phyloP scores from a whole-genome alignment of 345 rosid species.

The Populus ilicifolia region DNA sequence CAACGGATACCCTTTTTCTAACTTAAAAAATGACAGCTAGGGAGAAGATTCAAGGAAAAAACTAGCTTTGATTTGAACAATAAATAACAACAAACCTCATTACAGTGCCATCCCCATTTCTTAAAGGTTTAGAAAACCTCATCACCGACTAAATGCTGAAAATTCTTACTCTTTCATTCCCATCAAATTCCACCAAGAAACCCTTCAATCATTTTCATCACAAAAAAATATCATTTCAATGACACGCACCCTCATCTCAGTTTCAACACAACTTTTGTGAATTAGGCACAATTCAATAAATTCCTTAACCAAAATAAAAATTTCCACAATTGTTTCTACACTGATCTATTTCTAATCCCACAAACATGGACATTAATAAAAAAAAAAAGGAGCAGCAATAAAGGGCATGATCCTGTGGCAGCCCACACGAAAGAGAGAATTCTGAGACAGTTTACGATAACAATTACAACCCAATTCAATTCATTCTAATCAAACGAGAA shows the following conservation, averaged over 20 bases:
- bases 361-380: neutral
- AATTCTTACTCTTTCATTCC: neutral
- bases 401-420: neutral
- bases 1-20: neutral
- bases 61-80: neutral
- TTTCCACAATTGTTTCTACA: neutral
- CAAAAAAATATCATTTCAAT: no score
- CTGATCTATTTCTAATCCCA: neutral
- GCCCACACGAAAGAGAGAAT: neutral
- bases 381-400: neutral
- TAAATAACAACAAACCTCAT: neutral
- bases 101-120: neutral
- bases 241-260: neutral
- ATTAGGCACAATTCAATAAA: neutral
- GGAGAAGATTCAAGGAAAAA: neutral
- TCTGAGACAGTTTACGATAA: neutral
- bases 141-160: neutral
- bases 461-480: conserved; percentile 4
- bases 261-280: neutral
- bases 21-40: neutral
- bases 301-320: neutral
- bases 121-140: neutral
- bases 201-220: no score
- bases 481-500: neutral
- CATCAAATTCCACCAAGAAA: no score